Base-by-base conservation (phyloP, 2,329 filamentous ascomycete genomes). In the Drechmeria coniospora region DNA sequence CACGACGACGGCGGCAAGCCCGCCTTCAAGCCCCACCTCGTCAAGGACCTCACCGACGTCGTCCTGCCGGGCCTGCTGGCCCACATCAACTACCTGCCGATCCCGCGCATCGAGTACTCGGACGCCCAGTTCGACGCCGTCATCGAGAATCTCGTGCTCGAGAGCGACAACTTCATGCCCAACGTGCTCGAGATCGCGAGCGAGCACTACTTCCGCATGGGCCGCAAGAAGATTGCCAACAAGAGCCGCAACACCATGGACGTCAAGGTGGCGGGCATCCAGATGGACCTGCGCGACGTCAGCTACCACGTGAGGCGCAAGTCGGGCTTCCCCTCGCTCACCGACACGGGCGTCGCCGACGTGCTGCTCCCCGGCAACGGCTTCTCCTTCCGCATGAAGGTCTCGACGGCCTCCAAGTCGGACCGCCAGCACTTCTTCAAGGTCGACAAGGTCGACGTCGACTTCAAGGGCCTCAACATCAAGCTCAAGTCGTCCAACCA, bases 231-330 rank as follows among this genome's bases (percentile, higher is more conserved):
- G 50, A 66, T 84, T 42, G 61, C 68, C 43, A 92, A 69, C 64
- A 82, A 77, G 63, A 77, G 74, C 53, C 77, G 81, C 55, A 86
- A 93, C 56, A 77, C 76, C 52, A 63, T 66, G 2, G 83, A 90
- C 63, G 65, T 95, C 36, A 79, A 82, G 35, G 79, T 90, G 3
- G 79, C 81, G 15, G 87, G 90, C 29, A 68, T 98, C 22, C 90
- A 98, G 62, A 84, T 87, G 63, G 90, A 98, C 41, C 64, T 95
- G 24, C 71, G 68, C 38, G 83, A 93, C 46, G 82, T 98, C 36
- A 82, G 80, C 53, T 95, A 86, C 66, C 86, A 95, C 54, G 66
- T 98, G 57, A 90, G 90, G 61, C 81, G 78, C 58, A 95, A 98
- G 70, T 62, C 84, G 45, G 87, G 90, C 7, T 94, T 94, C 64